Evolutionary conservation across 164 flowering plant genomes (phyloP).

Genomic region (Amborella trichopoda): DNA sequence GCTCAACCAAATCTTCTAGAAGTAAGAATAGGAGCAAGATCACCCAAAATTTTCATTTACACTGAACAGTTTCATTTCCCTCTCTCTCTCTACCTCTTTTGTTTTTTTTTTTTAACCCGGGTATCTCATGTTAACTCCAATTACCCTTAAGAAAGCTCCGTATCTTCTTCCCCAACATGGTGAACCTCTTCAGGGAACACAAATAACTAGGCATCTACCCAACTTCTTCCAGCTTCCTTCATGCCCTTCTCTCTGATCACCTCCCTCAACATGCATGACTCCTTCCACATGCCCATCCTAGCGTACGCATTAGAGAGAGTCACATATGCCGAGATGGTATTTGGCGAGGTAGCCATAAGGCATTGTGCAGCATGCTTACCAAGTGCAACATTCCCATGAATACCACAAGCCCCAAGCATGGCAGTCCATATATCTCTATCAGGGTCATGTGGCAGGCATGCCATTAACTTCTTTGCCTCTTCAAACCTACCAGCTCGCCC

Average conservation of each 20-base stretch:
- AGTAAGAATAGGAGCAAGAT: too few species aligned
- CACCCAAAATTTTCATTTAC: too few species aligned
- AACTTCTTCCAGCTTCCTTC: slow-evolving; percentile 19
- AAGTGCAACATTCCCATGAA: slow-evolving; percentile 12
- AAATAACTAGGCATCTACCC: slow-evolving; percentile 18
- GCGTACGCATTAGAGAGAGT: slow-evolving; percentile 15
- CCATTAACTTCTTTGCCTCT: slow-evolving; percentile 16
- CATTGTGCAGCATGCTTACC: slow-evolving; percentile 7
- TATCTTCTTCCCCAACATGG: too few species aligned
- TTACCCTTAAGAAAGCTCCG: too few species aligned
- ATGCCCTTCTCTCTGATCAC: slow-evolving; percentile 8
- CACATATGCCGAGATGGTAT: slow-evolving; percentile 11
- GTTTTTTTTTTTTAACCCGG: too few species aligned
- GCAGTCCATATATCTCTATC: slow-evolving; percentile 15
- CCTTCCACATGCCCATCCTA: slow-evolving; percentile 16
- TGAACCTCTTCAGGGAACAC: slow-evolving; percentile 12
- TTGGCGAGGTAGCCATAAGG: slow-evolving; percentile 8
- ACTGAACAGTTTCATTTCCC: too few species aligned
- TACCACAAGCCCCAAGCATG: slow-evolving; percentile 17
- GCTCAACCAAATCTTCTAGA: too few species aligned
- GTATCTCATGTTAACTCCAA: too few species aligned
- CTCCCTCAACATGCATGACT: slow-evolving; percentile 8
- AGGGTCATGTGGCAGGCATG: slow-evolving; percentile 13
- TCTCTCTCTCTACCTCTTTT: too few species aligned
- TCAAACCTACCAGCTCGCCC: slow-evolving; percentile 16